Conservation (phyloP, 805 yeast species). For the Wickerhamiella dianesei region DNA sequence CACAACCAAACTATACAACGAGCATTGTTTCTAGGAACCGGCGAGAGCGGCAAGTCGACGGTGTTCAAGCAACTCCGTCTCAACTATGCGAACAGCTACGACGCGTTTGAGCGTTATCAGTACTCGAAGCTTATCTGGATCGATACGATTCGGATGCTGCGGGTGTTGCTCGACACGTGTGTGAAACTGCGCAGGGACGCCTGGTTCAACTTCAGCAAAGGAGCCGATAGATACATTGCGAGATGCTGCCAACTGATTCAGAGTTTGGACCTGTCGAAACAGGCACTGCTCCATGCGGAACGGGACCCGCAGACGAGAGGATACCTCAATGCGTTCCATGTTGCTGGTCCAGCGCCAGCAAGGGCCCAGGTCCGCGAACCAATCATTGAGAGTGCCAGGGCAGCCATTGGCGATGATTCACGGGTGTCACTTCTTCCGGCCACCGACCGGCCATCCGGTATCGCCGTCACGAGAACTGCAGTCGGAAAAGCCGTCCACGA, state of each 20-base stretch:
- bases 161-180: constrained; percentile 41
- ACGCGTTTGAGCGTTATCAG: constrained; percentile 61
- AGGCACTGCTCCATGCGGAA: constrained; percentile 27
- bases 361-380: not conserved
- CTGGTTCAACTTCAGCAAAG: not conserved
- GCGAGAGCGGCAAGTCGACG: constrained; percentile 74
- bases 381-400: not conserved
- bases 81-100: constrained; percentile 74
- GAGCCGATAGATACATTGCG: not conserved
- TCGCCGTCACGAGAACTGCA: not conserved
- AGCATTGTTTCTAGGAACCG: constrained; percentile 65
- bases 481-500: constrained; percentile 54
- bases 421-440: not conserved
- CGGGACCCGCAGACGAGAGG: constrained; percentile 46
- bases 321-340: constrained; percentile 28
- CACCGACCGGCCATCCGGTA: not conserved
- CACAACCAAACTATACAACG: constrained; percentile 8
- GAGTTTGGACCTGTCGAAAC: constrained; percentile 12
- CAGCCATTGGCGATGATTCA: not conserved
- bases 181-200: constrained; percentile 2
- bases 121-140: constrained; percentile 87
- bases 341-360: not conserved
- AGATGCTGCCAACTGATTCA: constrained; percentile 7
- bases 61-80: constrained; percentile 71
- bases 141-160: constrained; percentile 78